Percentiles rank a stretch among this genome's conserved stretches.
phyloP scores from a whole-genome alignment of 208 protist species.

The Kentomonas sorsogonicus region DNA sequence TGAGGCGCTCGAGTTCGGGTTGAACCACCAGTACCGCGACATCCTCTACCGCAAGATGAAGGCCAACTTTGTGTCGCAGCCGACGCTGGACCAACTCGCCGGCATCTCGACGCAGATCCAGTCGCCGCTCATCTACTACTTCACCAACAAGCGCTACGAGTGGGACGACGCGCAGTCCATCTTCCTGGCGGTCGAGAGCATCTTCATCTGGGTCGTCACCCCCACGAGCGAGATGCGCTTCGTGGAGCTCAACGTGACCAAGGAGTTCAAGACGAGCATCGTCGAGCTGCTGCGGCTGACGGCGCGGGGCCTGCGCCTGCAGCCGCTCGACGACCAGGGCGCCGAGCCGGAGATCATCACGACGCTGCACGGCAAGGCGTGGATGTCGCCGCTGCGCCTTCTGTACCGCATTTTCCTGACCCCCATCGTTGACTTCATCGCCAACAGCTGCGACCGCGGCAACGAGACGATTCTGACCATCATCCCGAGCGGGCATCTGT shows the following conservation, averaged over 20 bases:
- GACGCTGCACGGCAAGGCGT: slow-evolving; percentile 59
- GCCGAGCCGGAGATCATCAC: slow-evolving; percentile 41
- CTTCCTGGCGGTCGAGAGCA: slow-evolving; percentile 56
- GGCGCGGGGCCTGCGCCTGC: slow-evolving; percentile 53
- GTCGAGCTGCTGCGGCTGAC: slow-evolving; percentile 37
- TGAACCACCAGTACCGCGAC: slow-evolving; percentile 68
- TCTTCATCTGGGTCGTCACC: slow-evolving; percentile 85
- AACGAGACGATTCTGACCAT: slow-evolving; percentile 71
- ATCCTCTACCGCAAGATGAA: slow-evolving; percentile 70
- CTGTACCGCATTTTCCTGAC: slow-evolving; percentile 81
- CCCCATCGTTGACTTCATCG: slow-evolving; percentile 85
- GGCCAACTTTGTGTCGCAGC: slow-evolving; percentile 51
- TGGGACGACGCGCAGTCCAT: slow-evolving; percentile 34
- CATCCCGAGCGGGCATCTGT: slow-evolving; percentile 69
- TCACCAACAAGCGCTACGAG: slow-evolving; percentile 49
- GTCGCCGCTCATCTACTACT: slow-evolving; percentile 76
- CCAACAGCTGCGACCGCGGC: slow-evolving; percentile 39
- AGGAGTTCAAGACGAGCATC: slow-evolving; percentile 70
- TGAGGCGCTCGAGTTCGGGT: slow-evolving; percentile 69
- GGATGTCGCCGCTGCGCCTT: slow-evolving; percentile 75
- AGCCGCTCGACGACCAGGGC: slow-evolving; percentile 30
- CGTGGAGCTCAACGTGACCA: slow-evolving; percentile 78
- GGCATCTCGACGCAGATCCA: slow-evolving; percentile 53
- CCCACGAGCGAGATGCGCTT: slow-evolving; percentile 78
- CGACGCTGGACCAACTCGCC: slow-evolving; percentile 82